These are phyloP conservation scores for Micractinium conductrix DNA, from an alignment of 139 green algal genomes.

Conservation along the genomic window DNA sequence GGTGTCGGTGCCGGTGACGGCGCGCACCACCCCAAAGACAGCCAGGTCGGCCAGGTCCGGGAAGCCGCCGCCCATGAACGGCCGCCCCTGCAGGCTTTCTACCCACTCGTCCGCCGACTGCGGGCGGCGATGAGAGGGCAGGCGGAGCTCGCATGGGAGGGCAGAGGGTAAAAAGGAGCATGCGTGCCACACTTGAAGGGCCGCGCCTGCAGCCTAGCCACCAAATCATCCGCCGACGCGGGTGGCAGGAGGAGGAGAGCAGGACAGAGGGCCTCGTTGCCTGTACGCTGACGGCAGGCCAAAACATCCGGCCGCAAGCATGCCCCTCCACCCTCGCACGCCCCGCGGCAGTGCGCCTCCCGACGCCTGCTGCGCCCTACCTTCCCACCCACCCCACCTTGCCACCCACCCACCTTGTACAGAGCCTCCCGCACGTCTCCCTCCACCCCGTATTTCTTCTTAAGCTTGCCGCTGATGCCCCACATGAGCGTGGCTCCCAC, in stretches of 20 bases:
- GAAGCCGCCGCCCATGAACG: slow-evolving; percentile 66
- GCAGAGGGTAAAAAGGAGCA: background rate
- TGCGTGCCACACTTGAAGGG: background rate
- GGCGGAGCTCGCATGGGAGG: background rate
- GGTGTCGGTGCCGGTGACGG: slow-evolving; percentile 80
- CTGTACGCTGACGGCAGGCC: too few species aligned
- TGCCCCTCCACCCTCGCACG: too few species aligned
- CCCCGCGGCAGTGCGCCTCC: too few species aligned
- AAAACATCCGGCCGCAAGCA: too few species aligned
- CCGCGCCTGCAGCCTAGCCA: background rate
- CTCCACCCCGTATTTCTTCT: slow-evolving; percentile 91
- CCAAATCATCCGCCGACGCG: too few species aligned
- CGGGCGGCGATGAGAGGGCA: background rate
- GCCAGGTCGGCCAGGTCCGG: slow-evolving; percentile 93
- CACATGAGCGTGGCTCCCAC: slow-evolving; percentile 86
- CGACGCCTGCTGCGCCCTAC: too few species aligned
- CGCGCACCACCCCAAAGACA: slow-evolving; percentile 90
- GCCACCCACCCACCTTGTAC: slow-evolving; percentile 54
- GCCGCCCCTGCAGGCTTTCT: slow-evolving; percentile 36
- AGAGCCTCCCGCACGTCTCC: slow-evolving; percentile 82
- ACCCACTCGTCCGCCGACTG: slow-evolving; percentile 62
- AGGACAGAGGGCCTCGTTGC: background rate
- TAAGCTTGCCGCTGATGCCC: slow-evolving; percentile 56
- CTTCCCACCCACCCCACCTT: background rate
- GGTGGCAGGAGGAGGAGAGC: background rate